Evolutionary conservation across 2,329 filamentous ascomycete species (phyloP).

Genomic region (Fusarium sp.): DNA sequence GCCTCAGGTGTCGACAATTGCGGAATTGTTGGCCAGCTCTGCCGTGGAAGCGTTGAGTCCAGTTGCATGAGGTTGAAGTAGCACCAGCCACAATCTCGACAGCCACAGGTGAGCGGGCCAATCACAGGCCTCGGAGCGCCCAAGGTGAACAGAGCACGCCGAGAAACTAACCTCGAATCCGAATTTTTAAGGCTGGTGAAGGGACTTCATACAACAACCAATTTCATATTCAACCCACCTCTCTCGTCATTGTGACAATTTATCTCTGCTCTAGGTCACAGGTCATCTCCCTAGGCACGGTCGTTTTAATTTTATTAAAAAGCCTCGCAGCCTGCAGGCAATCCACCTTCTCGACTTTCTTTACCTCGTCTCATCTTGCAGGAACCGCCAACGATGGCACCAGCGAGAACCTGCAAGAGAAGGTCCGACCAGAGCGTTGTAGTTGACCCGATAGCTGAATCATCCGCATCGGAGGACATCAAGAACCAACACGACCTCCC

Average conservation of each 20-base stretch:
- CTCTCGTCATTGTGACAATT: neutral
- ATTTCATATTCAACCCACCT: constrained; percentile 14
- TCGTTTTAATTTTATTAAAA: neutral
- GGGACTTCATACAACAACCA: constrained; percentile 32
- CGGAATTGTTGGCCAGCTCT: constrained; percentile 1
- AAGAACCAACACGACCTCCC: constrained; percentile 52
- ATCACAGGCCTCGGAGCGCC: constrained; percentile 30
- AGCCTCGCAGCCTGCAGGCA: neutral
- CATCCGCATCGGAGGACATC: constrained; percentile 31
- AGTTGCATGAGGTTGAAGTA: constrained; percentile 22
- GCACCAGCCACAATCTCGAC: constrained; percentile 32
- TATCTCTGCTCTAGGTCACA: neutral
- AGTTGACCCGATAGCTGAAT: constrained; percentile 21
- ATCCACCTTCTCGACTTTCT: neutral
- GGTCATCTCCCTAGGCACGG: neutral
- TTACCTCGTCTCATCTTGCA: constrained; percentile 14
- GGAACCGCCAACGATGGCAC: constrained; percentile 40
- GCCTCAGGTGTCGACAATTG: neutral
- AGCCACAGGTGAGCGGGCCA: constrained; percentile 27
- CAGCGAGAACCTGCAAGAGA: constrained; percentile 50
- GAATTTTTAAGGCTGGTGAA: constrained; percentile 36
- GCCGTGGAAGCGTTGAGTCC: neutral
- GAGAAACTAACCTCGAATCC: constrained; percentile 37
- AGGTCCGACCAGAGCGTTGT: constrained; percentile 46
- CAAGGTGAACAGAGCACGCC: constrained; percentile 25